Evolutionary conservation across 2,329 filamentous ascomycete genomes (phyloP), one percentile per base, ranked within the genome.

Genomic region (Tolypocladium inflatum): DNA sequence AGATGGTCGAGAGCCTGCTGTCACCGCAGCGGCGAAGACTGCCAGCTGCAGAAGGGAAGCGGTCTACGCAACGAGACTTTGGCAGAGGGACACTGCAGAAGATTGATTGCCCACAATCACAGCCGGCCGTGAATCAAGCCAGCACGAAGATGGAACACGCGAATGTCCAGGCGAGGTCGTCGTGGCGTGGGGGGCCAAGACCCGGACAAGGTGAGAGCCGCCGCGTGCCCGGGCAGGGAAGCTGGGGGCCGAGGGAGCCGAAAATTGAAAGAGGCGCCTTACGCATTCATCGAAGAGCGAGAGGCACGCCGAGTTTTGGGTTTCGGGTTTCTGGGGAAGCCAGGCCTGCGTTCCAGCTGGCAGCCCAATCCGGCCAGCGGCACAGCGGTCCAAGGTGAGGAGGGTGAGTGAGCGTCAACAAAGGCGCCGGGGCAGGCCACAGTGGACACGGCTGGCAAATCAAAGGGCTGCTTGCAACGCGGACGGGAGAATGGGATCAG

Each of bases 321-420:
- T n/a, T 50, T 37, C 11, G 42, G 37, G 55, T 51, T 45, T 55
- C 51, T 30, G 52, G 58, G 43, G 43, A 41, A 54, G 38, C 39
- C 23, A 30, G 37, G 50, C 9, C 51, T n/a, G 55, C 58, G 55
- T 59, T 59, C 57, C 57, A 59, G 57, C 37, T 10, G 37, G 41
- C 15, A 52, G 54, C 38, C 57, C 54, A 43, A 55, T 52, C 17
- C 45, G 54, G 50, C 33, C 48, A 41, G 26, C 57, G 8, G 52
- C 52, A 33, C 48, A n/a, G 19, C 48, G 9, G 43, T 30, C 23
- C 13, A 19, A 43, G 10, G n/a, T 42, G 21, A 54, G 38, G 5
- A 30, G 26, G 26, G 39, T 15, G 33, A 19, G 43, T 2, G 52
- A 55, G 56, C 42, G 42, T 50, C 43, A 55, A 52, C 57, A 58